Base-by-base conservation (phyloP, 2,329 filamentous ascomycete genomes). In the Huntiella abstrusa region DNA sequence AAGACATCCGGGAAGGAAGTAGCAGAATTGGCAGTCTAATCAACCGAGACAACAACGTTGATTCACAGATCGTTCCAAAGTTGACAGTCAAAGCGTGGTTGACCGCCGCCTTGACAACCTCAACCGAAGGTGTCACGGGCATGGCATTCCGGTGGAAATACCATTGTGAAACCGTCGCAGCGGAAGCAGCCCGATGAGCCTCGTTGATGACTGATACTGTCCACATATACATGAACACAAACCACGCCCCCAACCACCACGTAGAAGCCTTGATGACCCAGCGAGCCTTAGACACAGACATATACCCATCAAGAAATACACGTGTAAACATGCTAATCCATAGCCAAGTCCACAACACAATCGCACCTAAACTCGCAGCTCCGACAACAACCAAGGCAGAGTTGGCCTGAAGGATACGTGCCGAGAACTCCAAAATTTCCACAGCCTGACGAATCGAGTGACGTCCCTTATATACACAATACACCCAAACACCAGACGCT, bases 261-360 rank as follows among this genome's bases (percentile, higher is more conserved):
- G 80, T 94, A 50, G 84, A 85, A 13, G 81, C 66, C 57, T 85
- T 81, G 56, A 96, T 85, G 55, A 93, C 73, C 62, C 92, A 95
- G 37, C 61, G 60, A 0, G 69, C 65, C 28, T 78, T 65, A 15
- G 59, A 65, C 50, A 71, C 74, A 12, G 77, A 76, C 53, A 88
- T 77, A 60, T 87, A 82, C 0, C 91, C 91, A n/a, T 84, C 85
- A 49, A 96, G 75, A 60, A 98, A 98, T 49, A 96, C 79, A 39
- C 86, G 75, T 5, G 87, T 88, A 61, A 98, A 96, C 86, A 98
- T 95, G 55, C 78, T 77, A 54, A 96, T 75, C 91, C 91, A 98
- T 5, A 83, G 61, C 91, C 91, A 98, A 0, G 87, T 95, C 81
- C 87, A 96, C 11, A 75, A 65, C 7, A 95, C 82, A 38, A 93